Evolutionary conservation across 176 grass and related monocot genomes (phyloP).

Genomic region (Musa beccarii): DNA sequence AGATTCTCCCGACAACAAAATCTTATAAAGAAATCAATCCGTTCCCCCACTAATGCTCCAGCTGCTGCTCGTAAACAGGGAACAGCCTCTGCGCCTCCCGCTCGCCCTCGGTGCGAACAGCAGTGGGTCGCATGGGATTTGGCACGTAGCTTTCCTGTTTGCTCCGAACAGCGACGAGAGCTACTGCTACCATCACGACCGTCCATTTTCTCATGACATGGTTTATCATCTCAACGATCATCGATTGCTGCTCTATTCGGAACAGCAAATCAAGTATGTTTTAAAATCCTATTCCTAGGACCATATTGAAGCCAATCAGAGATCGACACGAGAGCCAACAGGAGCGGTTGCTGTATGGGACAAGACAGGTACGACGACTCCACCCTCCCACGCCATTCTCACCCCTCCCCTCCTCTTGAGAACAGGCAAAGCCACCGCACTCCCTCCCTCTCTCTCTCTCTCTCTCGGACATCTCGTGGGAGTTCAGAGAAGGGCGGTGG

Average conservation of each 20-base stretch:
- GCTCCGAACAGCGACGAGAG: no score
- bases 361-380: neutral
- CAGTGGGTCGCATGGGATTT: neutral
- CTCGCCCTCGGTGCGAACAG: neutral
- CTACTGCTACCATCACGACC: neutral
- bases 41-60: neutral
- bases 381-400: neutral
- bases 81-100: neutral
- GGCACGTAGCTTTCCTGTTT: no score
- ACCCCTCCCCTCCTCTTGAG: neutral
- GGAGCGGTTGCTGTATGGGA: neutral
- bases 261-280: neutral
- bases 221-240: no score
- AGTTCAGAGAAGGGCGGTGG: neutral
- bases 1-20: constrained; percentile 4
- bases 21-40: constrained; percentile 5
- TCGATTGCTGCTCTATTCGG: neutral
- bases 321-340: neutral
- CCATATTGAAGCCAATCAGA: neutral
- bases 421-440: no score
- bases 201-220: neutral
- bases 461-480: no score
- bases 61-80: neutral
- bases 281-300: neutral
- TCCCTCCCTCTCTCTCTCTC: no score